These are phyloP conservation scores for Plasmodium gallinaceum DNA, from an alignment of 169 alveolate species.

Conservation along the genomic window DNA sequence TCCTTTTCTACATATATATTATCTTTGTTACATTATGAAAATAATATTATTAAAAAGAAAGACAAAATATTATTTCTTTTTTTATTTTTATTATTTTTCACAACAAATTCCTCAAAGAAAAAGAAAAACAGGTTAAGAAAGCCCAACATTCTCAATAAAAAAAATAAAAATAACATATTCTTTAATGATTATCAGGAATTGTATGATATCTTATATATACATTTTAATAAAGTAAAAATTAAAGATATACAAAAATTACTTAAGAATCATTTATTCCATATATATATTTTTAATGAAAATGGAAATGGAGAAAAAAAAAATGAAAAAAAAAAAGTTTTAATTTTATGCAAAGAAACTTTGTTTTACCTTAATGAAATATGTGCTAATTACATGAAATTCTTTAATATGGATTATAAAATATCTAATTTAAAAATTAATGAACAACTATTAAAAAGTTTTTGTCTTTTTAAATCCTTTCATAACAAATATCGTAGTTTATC, in stretches of 20 bases:
- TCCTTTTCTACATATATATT: slow-evolving; percentile 9
- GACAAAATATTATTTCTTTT: slow-evolving; percentile 48
- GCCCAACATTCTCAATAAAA: slow-evolving; percentile 4
- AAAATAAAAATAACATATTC: slow-evolving; percentile 14
- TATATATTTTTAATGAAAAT: slow-evolving; percentile 23
- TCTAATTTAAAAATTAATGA: neutral
- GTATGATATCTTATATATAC: neutral
- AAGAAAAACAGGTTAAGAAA: neutral
- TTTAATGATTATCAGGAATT: neutral
- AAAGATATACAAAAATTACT: slow-evolving; percentile 18
- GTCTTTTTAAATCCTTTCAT: slow-evolving; percentile 1
- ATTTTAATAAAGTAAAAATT: slow-evolving; percentile 15
- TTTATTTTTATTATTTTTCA: slow-evolving; percentile 43
- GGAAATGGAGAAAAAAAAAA: neutral
- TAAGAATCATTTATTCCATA: slow-evolving; percentile 29
- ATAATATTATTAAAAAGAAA: slow-evolving; percentile 46
- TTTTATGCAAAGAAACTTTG: slow-evolving; percentile 48
- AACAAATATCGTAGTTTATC: neutral
- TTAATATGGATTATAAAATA: neutral
- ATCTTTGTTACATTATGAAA: slow-evolving; percentile 44
- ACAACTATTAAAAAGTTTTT: neutral
- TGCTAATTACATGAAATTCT: neutral
- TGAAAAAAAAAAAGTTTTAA: slow-evolving; percentile 8
- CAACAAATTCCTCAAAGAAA: slow-evolving; percentile 17
- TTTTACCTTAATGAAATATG: slow-evolving; percentile 27